Evolutionary conservation across 2,329 filamentous ascomycete genomes (phyloP).

Genomic region (Sphaerostilbella broomeana): DNA sequence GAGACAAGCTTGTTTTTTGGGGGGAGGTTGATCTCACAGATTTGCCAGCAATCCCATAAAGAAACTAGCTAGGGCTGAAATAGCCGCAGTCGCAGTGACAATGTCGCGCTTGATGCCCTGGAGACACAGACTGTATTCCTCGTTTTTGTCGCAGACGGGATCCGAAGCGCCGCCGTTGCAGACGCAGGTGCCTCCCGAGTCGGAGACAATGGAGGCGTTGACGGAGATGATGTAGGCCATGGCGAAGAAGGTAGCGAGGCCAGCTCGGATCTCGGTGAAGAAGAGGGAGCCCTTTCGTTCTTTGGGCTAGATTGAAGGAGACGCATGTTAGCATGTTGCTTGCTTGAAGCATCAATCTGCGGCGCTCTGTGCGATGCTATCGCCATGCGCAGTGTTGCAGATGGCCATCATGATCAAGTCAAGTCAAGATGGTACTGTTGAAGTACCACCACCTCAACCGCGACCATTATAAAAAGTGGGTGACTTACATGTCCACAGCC

Average conservation of each 20-base stretch:
- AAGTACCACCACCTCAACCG: too few species aligned
- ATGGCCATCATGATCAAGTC: too few species aligned
- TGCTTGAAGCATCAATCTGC: too few species aligned
- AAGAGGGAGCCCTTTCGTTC: slow-evolving; percentile 71
- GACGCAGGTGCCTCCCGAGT: slow-evolving; percentile 69
- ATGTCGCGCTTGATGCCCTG: slow-evolving; percentile 65
- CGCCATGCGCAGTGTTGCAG: too few species aligned
- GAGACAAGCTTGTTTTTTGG: not conserved
- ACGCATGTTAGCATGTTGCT: too few species aligned
- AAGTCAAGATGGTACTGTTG: too few species aligned
- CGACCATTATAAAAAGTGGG: not conserved
- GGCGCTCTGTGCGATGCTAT: too few species aligned
- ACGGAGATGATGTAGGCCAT: slow-evolving; percentile 51
- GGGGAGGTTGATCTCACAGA: slow-evolving; percentile 36
- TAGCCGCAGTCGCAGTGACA: slow-evolving; percentile 79
- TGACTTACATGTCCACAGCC: slow-evolving; percentile 71
- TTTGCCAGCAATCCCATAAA: slow-evolving; percentile 80
- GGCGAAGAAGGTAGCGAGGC: slow-evolving; percentile 72
- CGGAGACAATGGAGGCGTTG: slow-evolving; percentile 48
- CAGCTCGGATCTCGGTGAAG: slow-evolving; percentile 77
- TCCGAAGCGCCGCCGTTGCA: slow-evolving; percentile 51
- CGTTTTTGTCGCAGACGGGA: slow-evolving; percentile 45
- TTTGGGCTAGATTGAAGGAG: slow-evolving; percentile 52
- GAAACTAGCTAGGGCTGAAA: slow-evolving; percentile 72
- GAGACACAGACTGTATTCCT: slow-evolving; percentile 58